Percentiles rank a stretch among this genome's conserved stretches.
Evolutionary conservation across 139 green algal genomes (phyloP).

Genomic region (Ettlia oleoabundans): DNA sequence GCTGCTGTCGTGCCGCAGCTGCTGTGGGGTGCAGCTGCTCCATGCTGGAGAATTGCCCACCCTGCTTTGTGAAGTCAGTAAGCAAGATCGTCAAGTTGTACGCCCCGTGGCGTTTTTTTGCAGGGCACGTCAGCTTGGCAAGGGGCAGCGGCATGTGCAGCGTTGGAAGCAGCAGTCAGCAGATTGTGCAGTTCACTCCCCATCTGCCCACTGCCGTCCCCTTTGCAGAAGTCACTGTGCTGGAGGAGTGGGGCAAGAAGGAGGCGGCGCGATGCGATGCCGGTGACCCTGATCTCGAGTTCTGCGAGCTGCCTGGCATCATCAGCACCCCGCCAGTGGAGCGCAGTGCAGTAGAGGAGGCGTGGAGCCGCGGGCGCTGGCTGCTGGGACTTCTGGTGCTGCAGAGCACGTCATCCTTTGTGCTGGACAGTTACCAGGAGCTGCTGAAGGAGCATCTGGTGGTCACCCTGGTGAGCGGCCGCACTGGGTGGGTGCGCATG

Average conservation of each 20-base stretch:
- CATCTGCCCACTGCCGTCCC: too few species aligned
- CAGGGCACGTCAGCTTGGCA: background rate
- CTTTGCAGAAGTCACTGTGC: background rate
- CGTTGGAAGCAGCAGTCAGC: too few species aligned
- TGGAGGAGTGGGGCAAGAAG: conserved; percentile 38
- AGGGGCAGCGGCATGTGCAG: too few species aligned
- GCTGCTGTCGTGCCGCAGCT: too few species aligned
- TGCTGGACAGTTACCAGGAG: conserved; percentile 82
- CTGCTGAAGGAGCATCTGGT: conserved; percentile 84
- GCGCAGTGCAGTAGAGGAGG: conserved; percentile 38
- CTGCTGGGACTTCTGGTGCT: conserved; percentile 86
- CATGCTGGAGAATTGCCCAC: too few species aligned
- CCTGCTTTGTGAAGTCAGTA: too few species aligned
- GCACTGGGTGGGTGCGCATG: too few species aligned
- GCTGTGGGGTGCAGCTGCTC: too few species aligned
- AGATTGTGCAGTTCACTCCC: too few species aligned
- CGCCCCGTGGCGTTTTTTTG: background rate
- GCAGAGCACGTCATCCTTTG: conserved; percentile 79
- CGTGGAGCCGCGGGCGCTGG: conserved; percentile 63
- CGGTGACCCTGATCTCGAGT: conserved; percentile 74
- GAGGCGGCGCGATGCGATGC: conserved; percentile 36
- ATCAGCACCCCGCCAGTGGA: conserved; percentile 41
- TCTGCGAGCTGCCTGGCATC: conserved; percentile 58
- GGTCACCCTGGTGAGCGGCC: too few species aligned
- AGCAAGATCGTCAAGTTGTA: too few species aligned